A percentile compares a stretch with the other conserved stretches of the same genome.
Conservation (phyloP, 2,329 filamentous ascomycete genomes). For the Aspergillus intermedius region DNA sequence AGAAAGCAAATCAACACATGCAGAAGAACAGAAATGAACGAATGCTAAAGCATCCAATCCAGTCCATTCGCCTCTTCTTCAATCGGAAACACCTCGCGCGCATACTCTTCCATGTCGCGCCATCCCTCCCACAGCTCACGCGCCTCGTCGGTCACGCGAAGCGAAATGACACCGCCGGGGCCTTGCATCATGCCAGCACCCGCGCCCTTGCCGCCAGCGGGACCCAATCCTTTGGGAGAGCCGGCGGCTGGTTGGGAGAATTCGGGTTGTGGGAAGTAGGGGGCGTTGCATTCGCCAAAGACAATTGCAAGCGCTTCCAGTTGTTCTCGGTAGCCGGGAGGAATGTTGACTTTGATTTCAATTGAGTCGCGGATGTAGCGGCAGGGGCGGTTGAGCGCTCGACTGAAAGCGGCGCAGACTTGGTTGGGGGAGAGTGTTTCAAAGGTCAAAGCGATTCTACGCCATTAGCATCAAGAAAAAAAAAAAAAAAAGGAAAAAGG, state of each 20-base stretch:
- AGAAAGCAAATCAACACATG: conserved; percentile 5
- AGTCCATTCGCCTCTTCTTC: conserved; percentile 92
- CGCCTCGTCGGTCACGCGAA: conserved; percentile 65
- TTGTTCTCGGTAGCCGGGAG: conserved; percentile 81
- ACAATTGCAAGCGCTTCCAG: conserved; percentile 60
- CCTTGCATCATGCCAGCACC: conserved; percentile 43
- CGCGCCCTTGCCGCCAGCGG: conserved; percentile 34
- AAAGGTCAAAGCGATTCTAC: conserved; percentile 79
- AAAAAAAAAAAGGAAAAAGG: background rate
- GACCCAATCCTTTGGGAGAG: conserved; percentile 32
- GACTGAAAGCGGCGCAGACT: conserved; percentile 72
- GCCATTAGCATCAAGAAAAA: background rate
- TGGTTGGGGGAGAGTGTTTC: conserved; percentile 79
- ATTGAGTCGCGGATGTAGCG: conserved; percentile 68
- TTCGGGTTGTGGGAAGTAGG: conserved; percentile 59
- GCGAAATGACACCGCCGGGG: conserved; percentile 54
- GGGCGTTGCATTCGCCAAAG: conserved; percentile 53
- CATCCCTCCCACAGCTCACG: conserved; percentile 86
- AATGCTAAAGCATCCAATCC: conserved; percentile 68
- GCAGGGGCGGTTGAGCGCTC: conserved; percentile 70
- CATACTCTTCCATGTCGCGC: conserved; percentile 87
- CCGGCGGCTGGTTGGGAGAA: conserved; percentile 36
- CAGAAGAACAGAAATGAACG: conserved; percentile 5
- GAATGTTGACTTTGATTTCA: conserved; percentile 77
- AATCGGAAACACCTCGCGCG: conserved; percentile 83